Evolutionary conservation across 2,329 filamentous ascomycete genomes (phyloP), one percentile per base, ranked within the genome.

Genomic region (Apiospora malaysiana): DNA sequence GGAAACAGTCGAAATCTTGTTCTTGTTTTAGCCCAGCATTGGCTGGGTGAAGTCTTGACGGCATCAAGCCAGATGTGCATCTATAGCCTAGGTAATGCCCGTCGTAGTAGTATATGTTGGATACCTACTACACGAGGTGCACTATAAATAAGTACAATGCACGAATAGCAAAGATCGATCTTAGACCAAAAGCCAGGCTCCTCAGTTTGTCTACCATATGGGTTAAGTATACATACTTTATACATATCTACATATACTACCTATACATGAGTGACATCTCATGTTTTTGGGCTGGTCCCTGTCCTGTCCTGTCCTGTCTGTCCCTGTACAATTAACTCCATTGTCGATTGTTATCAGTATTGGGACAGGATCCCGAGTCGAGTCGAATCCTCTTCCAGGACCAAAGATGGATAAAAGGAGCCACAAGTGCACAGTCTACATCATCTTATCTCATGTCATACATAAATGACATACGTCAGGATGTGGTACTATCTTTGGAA

Each of bases 21-120:
- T 40, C 32, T 63, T n/a, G 56, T 63, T 37, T 59, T 59, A 59
- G 51, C 51, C 51, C 51, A 59, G 51, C 51, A 37, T 37, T 59
- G 51, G 51, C 51, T 25, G 49, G 25, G 23, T 59, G 51, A 37
- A 59, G 1, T 56, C 23, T 32, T 16, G 27, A 21, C 51, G 14
- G 40, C 32, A 37, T 40, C 32, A 18, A 63, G 6, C 32, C 32
- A 23, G 32, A 63, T 63, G 32, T n/a, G 32, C 56, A 40, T 63
- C 32, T 63, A 40, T 40, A 63, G 21, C 8, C 56, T 40, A 59
- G 18, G 47, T 14, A 21, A 40, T 32, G 14, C 32, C 56, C 56
- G 21, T 47, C 14, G 32, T 40, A 40, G 21, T 47, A 3, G 32
- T 40, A 40, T 63, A 40, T 9, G 32, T n/a, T n/a, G n/a, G n/a